These are phyloP conservation scores for Terfezia claveryi DNA, from an alignment of 495 filamentous ascomycete species.

Conservation along the genomic window DNA sequence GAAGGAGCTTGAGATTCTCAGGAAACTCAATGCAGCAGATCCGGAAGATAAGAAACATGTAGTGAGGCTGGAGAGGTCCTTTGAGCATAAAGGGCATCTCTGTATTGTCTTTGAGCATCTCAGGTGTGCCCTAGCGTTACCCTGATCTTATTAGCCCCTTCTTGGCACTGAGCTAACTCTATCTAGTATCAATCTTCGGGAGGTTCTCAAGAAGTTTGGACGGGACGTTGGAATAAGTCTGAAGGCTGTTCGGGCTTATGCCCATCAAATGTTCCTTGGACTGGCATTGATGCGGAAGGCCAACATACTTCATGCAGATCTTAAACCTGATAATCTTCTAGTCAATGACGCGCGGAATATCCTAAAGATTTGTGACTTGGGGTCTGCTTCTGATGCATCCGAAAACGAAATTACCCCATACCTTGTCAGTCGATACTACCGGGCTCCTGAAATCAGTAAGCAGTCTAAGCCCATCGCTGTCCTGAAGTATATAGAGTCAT, in stretches of 20 bases:
- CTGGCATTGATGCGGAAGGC: slow-evolving; percentile 67
- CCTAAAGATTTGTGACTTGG: slow-evolving; percentile 87
- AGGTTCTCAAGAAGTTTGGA: slow-evolving; percentile 94
- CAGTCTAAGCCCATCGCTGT: not conserved
- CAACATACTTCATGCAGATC: slow-evolving; percentile 81
- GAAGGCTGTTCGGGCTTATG: slow-evolving; percentile 64
- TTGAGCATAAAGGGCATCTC: slow-evolving; percentile 86
- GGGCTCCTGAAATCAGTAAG: slow-evolving; percentile 71
- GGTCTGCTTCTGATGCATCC: slow-evolving; percentile 70
- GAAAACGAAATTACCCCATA: slow-evolving; percentile 87
- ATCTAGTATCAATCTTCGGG: slow-evolving; percentile 62
- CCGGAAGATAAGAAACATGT: slow-evolving; percentile 83
- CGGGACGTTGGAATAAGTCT: slow-evolving; percentile 78
- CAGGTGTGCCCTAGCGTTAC: slow-evolving; percentile 16
- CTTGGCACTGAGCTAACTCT: slow-evolving; percentile 5
- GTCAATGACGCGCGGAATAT: slow-evolving; percentile 62
- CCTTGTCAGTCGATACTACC: slow-evolving; percentile 88
- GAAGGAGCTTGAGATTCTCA: slow-evolving; percentile 81
- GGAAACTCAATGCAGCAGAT: slow-evolving; percentile 61
- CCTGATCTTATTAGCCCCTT: slow-evolving; percentile 1
- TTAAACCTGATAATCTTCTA: slow-evolving; percentile 94
- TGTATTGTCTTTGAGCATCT: slow-evolving; percentile 96
- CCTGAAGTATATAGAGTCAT: not conserved
- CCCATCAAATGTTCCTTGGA: slow-evolving; percentile 82
- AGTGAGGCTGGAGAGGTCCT: slow-evolving; percentile 61